A percentile compares a stretch with the other conserved stretches of the same genome.
Evolutionary conservation across 192 early-diverging fungal genomes (phyloP).

Genomic region (Globomyces pollinis-pini): DNA sequence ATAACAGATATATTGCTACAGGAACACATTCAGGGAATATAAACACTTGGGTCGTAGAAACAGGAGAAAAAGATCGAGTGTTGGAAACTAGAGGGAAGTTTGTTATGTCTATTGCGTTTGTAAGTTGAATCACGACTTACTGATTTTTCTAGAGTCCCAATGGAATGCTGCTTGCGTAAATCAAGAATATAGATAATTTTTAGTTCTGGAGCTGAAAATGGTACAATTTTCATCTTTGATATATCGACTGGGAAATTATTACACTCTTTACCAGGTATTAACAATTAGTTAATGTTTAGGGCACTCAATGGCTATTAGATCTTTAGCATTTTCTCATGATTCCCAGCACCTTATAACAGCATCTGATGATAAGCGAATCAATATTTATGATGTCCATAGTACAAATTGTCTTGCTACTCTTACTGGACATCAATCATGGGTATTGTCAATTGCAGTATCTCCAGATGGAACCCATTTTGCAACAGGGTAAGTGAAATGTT

Average conservation of each 20-base stretch:
- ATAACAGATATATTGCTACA: constrained; percentile 61
- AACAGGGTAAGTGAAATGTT: constrained; percentile 37
- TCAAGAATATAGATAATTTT: no score
- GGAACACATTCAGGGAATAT: constrained; percentile 68
- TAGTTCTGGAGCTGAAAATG: constrained; percentile 71
- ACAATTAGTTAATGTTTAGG: constrained; percentile 31
- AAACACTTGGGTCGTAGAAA: constrained; percentile 62
- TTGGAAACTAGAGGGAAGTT: constrained; percentile 69
- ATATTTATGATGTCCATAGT: constrained; percentile 67
- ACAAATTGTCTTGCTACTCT: constrained; percentile 66
- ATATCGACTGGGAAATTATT: constrained; percentile 59
- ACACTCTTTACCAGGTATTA: constrained; percentile 50
- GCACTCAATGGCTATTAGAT: constrained; percentile 69
- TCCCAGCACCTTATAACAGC: constrained; percentile 58
- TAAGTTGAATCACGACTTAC: constrained; percentile 37
- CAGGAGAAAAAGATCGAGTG: constrained; percentile 53
- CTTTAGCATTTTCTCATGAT: constrained; percentile 68
- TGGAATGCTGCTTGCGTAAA: constrained; percentile 64
- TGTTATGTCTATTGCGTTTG: constrained; percentile 71
- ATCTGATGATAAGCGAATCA: constrained; percentile 77
- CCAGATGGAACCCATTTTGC: constrained; percentile 62
- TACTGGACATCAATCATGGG: constrained; percentile 73
- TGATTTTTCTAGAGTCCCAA: constrained; percentile 56
- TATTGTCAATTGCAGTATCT: constrained; percentile 62
- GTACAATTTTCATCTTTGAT: constrained; percentile 62